phyloP scores from a whole-genome alignment of 108 stramenopile genomes.

The Mediolabrus comicus region DNA sequence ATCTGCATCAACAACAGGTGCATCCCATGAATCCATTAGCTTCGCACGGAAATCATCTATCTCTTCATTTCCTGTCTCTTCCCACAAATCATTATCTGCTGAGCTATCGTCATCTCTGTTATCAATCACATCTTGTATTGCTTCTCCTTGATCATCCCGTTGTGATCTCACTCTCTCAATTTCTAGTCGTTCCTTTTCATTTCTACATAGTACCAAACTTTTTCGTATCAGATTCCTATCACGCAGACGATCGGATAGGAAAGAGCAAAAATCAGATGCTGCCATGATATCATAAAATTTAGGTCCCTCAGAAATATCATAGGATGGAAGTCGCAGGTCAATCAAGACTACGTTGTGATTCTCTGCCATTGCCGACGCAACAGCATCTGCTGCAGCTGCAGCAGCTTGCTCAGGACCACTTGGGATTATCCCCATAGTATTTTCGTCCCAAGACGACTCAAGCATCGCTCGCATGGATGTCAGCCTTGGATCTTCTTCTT shows the following conservation, averaged over 20 bases:
- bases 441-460: constrained; percentile 44
- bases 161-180: constrained; percentile 9
- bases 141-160: neutral
- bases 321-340: constrained; percentile 40
- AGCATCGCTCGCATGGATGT: constrained; percentile 40
- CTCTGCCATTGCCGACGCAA: constrained; percentile 22
- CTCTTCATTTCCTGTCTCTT: neutral
- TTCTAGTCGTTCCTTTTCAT: constrained; percentile 33
- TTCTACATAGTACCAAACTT: constrained; percentile 31
- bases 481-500: constrained; percentile 20
- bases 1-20: too few relatives aligned
- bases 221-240: constrained; percentile 30
- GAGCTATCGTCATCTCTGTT: neutral
- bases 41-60: constrained; percentile 28
- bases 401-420: constrained; percentile 21
- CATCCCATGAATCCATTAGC: constrained; percentile 32
- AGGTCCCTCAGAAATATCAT: constrained; percentile 45
- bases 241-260: constrained; percentile 10
- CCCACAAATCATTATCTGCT: neutral
- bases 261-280: constrained; percentile 23
- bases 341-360: constrained; percentile 36
- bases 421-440: constrained; percentile 39
- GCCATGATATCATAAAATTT: constrained; percentile 31
- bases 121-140: neutral
- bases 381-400: constrained; percentile 30